phyloP scores from a whole-genome alignment of 192 early-diverging fungal species.

The Chytriomyces confervae region DNA sequence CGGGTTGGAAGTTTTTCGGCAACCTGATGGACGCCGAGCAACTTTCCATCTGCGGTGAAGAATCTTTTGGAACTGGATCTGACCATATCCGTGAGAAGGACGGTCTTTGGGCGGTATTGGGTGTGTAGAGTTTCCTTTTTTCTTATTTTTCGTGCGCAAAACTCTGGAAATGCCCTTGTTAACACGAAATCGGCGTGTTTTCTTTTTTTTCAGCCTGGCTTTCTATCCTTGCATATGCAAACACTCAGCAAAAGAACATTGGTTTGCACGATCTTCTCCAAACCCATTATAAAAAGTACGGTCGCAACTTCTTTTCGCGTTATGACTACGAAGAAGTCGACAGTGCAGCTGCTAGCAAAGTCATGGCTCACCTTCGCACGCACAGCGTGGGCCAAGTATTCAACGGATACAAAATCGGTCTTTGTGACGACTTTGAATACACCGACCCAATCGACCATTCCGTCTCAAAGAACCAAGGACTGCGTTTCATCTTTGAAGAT shows the following conservation, averaged over 20 bases:
- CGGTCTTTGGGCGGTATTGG: conserved; percentile 94
- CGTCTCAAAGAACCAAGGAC: conserved; percentile 77
- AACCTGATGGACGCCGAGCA: conserved; percentile 97
- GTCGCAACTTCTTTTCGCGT: conserved; percentile 94
- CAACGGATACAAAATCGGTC: conserved; percentile 69
- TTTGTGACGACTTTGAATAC: conserved; percentile 91
- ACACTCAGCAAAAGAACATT: conserved; percentile 57
- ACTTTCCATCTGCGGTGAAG: conserved; percentile 95
- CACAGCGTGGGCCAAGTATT: conserved; percentile 66
- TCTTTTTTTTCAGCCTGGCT: conserved; percentile 77
- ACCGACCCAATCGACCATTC: conserved; percentile 89
- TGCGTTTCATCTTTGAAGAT: conserved; percentile 91
- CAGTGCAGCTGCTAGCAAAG: conserved; percentile 72
- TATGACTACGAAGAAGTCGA: conserved; percentile 99
- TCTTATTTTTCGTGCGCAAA: not conserved
- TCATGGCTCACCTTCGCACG: conserved; percentile 76
- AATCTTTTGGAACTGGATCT: conserved; percentile 97
- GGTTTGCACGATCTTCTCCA: conserved; percentile 81
- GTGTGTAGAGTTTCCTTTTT: conserved; percentile 42
- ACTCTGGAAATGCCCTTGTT: not conserved
- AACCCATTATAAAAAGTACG: conserved; percentile 81
- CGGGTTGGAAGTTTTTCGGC: conserved; percentile 93
- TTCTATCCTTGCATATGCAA: conserved; percentile 83
- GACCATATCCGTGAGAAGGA: conserved; percentile 99
- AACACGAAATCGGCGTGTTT: not conserved